phyloP scores from a whole-genome alignment of 345 rosid genomes.

The Hibiscus syriacus region DNA sequence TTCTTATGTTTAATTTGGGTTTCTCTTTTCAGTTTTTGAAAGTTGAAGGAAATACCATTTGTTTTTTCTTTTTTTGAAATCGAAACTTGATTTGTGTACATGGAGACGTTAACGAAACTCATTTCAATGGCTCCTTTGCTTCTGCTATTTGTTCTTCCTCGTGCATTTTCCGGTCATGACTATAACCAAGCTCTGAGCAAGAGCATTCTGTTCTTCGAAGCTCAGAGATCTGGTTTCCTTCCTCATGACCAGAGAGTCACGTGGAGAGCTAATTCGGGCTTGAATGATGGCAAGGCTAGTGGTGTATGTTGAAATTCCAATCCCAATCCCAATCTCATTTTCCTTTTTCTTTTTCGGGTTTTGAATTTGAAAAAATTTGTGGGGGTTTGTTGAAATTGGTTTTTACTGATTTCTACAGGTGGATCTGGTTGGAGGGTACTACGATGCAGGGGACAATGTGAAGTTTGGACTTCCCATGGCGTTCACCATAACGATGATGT shows the following conservation, averaged over 20 bases:
- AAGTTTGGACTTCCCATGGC: constrained; percentile 99
- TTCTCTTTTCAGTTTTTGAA: constrained; percentile 6
- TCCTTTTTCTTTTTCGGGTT: not conserved
- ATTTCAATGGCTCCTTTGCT: constrained; percentile 38
- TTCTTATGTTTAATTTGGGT: not conserved
- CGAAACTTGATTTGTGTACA: constrained; percentile 2
- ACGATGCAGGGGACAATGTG: constrained; percentile 99
- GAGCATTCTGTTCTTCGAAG: constrained; percentile 94
- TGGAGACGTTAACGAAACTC: constrained; percentile 27
- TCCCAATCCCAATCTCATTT: too few species aligned
- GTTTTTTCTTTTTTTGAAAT: not conserved
- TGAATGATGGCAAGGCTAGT: constrained; percentile 88
- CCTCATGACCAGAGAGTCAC: constrained; percentile 80
- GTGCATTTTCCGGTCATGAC: constrained; percentile 73
- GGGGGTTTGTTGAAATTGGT: not conserved
- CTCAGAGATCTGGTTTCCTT: constrained; percentile 93
- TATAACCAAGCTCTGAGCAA: constrained; percentile 86
- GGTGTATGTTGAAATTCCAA: constrained; percentile 51
- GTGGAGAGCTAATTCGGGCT: constrained; percentile 93
- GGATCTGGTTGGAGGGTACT: constrained; percentile 96
- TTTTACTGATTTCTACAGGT: constrained; percentile 32
- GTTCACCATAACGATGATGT: constrained; percentile 94
- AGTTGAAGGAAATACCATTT: constrained; percentile 13
- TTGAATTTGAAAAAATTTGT: not conserved
- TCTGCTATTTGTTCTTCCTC: constrained; percentile 49